Evolutionary conservation across 768 basidiomycete species (phyloP), one percentile per base, ranked within the genome.

Genomic region (Calocybe indica): DNA sequence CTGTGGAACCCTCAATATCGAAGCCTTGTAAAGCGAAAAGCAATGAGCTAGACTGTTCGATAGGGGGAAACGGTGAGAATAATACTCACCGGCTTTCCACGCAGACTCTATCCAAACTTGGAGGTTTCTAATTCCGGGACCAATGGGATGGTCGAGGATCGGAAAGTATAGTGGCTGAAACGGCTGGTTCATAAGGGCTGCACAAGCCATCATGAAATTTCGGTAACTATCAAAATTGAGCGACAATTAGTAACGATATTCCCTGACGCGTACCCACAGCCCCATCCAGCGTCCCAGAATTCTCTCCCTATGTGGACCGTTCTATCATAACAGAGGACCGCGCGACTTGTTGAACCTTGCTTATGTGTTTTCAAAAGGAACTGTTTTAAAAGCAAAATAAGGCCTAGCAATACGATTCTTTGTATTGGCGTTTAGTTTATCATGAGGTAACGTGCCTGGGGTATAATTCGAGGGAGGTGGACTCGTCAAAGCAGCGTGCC

Each of bases 101-200:
- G 92, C 92, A 47, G 74, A 70, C 61, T 95, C 87, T 39, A 96
- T 81, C 82, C 84, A 85, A 6, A 50, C 58, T 57, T 95, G 92
- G 31, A 94, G 58, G 56, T 87, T 83, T 12, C 81, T 70, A 12
- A 95, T 73, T 13, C 89, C 72, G 1, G 92, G 92, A 1, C 76
- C 65, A 7, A 66, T 64, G 4, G 79, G 76, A n/a, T 64, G 52
- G 44, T 81, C 77, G 2, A 92, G 68, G 12, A 83, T 65, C 1
- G 76, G 65, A 47, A 75, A 76, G 62, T 92, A 92, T 47, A 74
- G 47, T 1, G 78, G 75, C 58, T 88, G 85, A 9, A 62, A 47
- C 45, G 63, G 63, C 58, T 92, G 90, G 42, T 72, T 75, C 75
- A 88, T 81, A 14, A 92, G 73, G 5, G 79, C 75, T 2, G 82